Evolutionary conservation across 352 stramenopile genomes (phyloP), one percentile per base, ranked within the genome.

Genomic region (Phytophthora pistaciae): DNA sequence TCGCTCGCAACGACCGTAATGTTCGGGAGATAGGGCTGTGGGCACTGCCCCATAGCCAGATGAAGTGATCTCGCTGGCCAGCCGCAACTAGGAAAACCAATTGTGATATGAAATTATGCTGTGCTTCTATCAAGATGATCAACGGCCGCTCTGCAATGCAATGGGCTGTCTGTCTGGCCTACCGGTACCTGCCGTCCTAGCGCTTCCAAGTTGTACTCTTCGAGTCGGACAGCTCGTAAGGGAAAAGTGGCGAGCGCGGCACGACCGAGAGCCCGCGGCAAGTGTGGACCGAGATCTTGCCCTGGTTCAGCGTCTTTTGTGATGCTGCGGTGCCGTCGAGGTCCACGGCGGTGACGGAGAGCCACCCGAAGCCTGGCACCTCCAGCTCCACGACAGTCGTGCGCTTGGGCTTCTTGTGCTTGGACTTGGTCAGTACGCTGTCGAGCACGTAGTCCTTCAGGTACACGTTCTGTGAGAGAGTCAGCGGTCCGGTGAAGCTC

Each of bases 191-290:
- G 10, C 10, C 38, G 4, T 44, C 58, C 63, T 85, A 93, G 44
- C 77, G 82, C 69, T 96, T 94, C 89, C 89, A 96, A 46, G 75
- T 80, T 31, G 80, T 54, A 70, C 81, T 93, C 71, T 92, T 96
- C 3, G 87, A 92, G 20, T 74, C 78, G 9, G 89, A 95, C 71
- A 96, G 74, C 66, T 96, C 89, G 61, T 83, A 95, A 16, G 89
- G 89, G 63, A 95, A 95, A 9, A 96, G 76, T 40, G 89, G 84
- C 42, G 74, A 33, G 18, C 89, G 87, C 7, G 86, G 82, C 13
- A 78, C 61, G 42, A 93, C 85, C 0, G 77, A 73, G 23, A 96
- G 65, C 1, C 89, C 87, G 21, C 83, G 78, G 46, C 84, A 93
- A 10, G 86, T 91, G 57, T 79, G 82, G 6, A 96, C 67, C 10